These are phyloP conservation scores for Dysphania ambrosioides DNA, from an alignment of 148 eudicot genomes.

Conservation along the genomic window DNA sequence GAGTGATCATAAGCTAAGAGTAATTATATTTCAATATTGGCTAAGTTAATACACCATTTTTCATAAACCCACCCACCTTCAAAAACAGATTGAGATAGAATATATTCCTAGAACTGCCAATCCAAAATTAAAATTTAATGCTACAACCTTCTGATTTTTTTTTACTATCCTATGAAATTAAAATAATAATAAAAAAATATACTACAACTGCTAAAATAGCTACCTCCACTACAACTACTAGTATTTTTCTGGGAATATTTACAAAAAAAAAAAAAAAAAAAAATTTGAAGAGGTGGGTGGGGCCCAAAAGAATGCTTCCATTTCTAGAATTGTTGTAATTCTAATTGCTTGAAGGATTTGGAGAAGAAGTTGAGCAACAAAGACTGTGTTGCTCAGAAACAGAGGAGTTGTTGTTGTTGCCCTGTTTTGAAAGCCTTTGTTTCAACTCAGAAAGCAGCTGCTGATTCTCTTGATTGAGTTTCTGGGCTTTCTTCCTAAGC, in stretches of 20 bases:
- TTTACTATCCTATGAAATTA: background rate
- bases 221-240: conserved; percentile 5
- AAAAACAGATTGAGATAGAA: conserved; percentile 12
- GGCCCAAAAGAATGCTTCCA: conserved; percentile 22
- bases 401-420: conserved; percentile 29
- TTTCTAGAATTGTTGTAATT: conserved; percentile 1
- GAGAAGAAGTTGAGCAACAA: conserved; percentile 32
- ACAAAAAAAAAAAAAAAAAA: background rate
- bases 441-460: conserved; percentile 66
- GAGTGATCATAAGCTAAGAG: background rate
- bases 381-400: conserved; percentile 32
- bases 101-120: conserved; percentile 8
- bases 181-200: conserved; percentile 3
- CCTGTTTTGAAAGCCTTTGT: conserved; percentile 44
- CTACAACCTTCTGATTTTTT: background rate
- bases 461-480: conserved; percentile 77
- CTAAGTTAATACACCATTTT: conserved; percentile 17
- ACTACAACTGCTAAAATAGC: conserved; percentile 15
- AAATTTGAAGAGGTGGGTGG: conserved; percentile 10
- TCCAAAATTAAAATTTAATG: background rate
- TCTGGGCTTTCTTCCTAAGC: conserved; percentile 74
- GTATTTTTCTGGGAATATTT: conserved; percentile 2
- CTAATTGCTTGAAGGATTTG: conserved; percentile 30
- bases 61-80: conserved; percentile 1
- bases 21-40: conserved; percentile 8